These are phyloP conservation scores for Blepharisma japonicum DNA, from an alignment of 73 alveolate species.

Conservation along the genomic window DNA sequence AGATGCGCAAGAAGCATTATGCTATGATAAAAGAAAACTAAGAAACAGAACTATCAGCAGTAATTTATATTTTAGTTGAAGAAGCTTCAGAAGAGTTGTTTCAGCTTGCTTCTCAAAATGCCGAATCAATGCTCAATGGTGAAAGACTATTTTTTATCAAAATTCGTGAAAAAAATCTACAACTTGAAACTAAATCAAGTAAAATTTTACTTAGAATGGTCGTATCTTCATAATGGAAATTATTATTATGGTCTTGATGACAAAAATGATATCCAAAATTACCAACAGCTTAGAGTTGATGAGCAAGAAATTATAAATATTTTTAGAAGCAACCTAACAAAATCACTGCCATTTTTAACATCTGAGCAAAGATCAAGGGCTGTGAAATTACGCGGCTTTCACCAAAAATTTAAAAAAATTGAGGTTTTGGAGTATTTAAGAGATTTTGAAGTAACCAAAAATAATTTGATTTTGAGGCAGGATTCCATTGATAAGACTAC, in stretches of 20 bases:
- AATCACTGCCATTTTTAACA: background rate
- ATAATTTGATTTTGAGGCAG: background rate
- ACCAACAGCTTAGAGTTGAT: background rate
- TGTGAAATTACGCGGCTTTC: background rate
- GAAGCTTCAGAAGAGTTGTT: background rate
- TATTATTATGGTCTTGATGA: background rate
- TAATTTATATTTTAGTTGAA: background rate
- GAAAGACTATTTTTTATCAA: background rate
- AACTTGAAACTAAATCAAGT: background rate
- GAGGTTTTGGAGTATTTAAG: background rate
- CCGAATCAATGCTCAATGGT: background rate
- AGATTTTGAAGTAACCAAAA: background rate
- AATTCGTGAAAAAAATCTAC: background rate
- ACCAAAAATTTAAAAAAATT: background rate
- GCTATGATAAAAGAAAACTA: constrained; percentile 1
- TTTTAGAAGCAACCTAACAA: background rate
- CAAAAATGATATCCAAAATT: background rate
- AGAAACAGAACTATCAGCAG: background rate
- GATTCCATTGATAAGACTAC: background rate
- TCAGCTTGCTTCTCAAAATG: background rate
- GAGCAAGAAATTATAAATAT: background rate
- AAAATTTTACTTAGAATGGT: background rate
- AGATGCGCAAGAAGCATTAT: background rate
- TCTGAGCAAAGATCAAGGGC: constrained; percentile 2
- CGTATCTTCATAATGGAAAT: background rate